These are phyloP conservation scores for Pharus latifolius DNA, from an alignment of 176 grass and related monocot genomes.

Conservation along the genomic window DNA sequence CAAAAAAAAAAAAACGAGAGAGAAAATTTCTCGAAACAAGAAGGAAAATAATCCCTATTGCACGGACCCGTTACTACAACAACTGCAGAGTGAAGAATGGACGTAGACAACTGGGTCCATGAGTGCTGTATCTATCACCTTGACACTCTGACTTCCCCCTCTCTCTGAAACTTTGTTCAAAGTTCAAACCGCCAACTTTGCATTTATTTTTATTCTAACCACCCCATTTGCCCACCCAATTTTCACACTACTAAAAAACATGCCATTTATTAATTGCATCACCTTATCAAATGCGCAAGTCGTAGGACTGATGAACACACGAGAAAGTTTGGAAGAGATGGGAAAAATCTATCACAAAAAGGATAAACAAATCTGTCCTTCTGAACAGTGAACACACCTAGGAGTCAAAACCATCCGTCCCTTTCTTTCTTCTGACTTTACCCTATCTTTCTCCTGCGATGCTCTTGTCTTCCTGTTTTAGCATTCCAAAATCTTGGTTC, in stretches of 20 bases:
- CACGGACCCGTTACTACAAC: neutral
- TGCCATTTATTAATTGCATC: conserved; percentile 22
- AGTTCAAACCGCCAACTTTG: neutral
- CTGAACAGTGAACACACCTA: conserved; percentile 7
- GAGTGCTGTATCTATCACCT: neutral
- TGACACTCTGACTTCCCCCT: neutral
- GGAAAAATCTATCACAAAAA: no score
- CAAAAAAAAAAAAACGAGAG: no score
- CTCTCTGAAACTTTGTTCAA: neutral
- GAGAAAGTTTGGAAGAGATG: conserved; percentile 38
- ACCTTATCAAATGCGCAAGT: conserved; percentile 4
- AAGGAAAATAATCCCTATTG: no score
- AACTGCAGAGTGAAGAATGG: neutral
- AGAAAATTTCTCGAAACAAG: no score
- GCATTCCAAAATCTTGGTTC: conserved; percentile 3
- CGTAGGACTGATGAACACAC: neutral
- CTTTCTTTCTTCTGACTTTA: conserved; percentile 40
- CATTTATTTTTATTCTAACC: neutral
- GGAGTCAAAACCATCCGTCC: conserved; percentile 53
- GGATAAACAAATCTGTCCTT: conserved; percentile 3
- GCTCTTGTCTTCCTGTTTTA: conserved; percentile 15
- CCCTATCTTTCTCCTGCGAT: neutral
- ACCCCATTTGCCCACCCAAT: neutral
- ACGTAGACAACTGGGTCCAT: neutral
- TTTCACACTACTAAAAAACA: neutral